phyloP scores from a whole-genome alignment of 805 yeast species.

The Wickerhamiella lipophila region DNA sequence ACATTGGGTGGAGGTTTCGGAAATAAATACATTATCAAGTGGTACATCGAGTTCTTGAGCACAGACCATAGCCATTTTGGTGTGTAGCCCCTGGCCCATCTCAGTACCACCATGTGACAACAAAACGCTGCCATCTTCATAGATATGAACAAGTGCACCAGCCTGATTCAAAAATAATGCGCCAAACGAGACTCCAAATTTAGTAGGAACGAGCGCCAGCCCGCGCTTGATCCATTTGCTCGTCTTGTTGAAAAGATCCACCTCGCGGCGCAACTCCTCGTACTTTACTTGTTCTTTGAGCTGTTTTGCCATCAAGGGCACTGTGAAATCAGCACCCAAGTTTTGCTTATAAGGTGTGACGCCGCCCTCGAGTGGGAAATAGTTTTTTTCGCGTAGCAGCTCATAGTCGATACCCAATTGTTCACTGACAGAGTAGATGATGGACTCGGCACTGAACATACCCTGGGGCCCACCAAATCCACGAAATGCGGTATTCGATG shows the following conservation, averaged over 20 bases:
- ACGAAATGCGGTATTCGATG: conserved; percentile 39
- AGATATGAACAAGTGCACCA: conserved; percentile 37
- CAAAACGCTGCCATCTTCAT: conserved; percentile 37
- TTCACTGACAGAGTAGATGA: conserved; percentile 33
- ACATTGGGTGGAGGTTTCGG: conserved; percentile 37
- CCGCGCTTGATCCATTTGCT: conserved; percentile 39
- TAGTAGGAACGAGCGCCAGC: conserved; percentile 35
- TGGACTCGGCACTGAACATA: conserved; percentile 34
- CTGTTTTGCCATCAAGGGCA: conserved; percentile 30
- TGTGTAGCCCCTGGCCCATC: conserved; percentile 39
- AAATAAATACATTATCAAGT: conserved; percentile 32
- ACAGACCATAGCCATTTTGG: conserved; percentile 38
- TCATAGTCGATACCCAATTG: conserved; percentile 33
- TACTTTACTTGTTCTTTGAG: conserved; percentile 30
- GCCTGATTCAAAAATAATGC: conserved; percentile 37
- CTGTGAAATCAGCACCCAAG: conserved; percentile 33
- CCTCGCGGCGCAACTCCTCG: conserved; percentile 28
- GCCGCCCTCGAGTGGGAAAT: conserved; percentile 25
- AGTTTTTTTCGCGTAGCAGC: conserved; percentile 30
- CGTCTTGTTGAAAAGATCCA: conserved; percentile 31
- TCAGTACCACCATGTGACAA: conserved; percentile 40
- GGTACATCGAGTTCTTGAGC: conserved; percentile 35
- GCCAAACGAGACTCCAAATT: conserved; percentile 39
- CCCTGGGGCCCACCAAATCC: conserved; percentile 43
- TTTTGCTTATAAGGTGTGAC: conserved; percentile 33